These are phyloP conservation scores for Alternaria burnsii DNA, from an alignment of 2,329 filamentous ascomycete genomes.

Conservation along the genomic window DNA sequence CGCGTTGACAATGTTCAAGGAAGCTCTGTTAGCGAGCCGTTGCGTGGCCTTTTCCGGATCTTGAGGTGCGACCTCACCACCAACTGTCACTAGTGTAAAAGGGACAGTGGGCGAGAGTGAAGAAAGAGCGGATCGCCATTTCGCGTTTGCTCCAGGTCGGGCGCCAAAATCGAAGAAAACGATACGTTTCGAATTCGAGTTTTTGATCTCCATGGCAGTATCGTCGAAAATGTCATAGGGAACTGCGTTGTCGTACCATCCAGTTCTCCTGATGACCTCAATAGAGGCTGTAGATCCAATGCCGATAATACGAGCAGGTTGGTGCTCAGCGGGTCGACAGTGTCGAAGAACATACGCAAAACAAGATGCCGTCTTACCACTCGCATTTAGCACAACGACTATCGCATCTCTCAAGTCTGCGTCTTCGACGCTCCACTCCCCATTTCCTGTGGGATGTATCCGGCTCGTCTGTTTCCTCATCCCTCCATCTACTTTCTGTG, in stretches of 20 bases:
- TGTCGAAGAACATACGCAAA: conserved; percentile 31
- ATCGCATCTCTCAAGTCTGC: conserved; percentile 26
- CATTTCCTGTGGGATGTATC: conserved; percentile 26
- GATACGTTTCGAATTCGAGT: conserved; percentile 9
- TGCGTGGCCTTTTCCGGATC: conserved; percentile 13
- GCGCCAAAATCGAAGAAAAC: conserved; percentile 36
- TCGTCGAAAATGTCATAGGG: conserved; percentile 22
- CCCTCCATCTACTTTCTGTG: conserved; percentile 6
- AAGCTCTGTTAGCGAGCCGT: conserved; percentile 2
- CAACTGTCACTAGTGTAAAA: conserved; percentile 26
- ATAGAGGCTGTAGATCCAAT: conserved; percentile 29
- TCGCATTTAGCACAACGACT: conserved; percentile 32
- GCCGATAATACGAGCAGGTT: conserved; percentile 28
- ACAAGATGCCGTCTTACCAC: conserved; percentile 32
- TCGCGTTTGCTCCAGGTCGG: conserved; percentile 15
- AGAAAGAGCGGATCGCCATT: conserved; percentile 20
- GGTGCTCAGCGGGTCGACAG: conserved; percentile 26
- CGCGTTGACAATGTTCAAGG: conserved; percentile 29
- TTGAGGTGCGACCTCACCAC: conserved; percentile 23
- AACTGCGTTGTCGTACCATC: conserved; percentile 30
- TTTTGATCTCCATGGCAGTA: conserved; percentile 4
- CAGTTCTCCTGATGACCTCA: conserved; percentile 19
- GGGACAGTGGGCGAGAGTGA: not conserved
- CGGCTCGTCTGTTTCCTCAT: not conserved
- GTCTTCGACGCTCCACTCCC: conserved; percentile 28